Evolutionary conservation across 176 grass and related monocot species (phyloP), one percentile per base, ranked within the genome.

Genomic region (Aegilops speltoides): DNA sequence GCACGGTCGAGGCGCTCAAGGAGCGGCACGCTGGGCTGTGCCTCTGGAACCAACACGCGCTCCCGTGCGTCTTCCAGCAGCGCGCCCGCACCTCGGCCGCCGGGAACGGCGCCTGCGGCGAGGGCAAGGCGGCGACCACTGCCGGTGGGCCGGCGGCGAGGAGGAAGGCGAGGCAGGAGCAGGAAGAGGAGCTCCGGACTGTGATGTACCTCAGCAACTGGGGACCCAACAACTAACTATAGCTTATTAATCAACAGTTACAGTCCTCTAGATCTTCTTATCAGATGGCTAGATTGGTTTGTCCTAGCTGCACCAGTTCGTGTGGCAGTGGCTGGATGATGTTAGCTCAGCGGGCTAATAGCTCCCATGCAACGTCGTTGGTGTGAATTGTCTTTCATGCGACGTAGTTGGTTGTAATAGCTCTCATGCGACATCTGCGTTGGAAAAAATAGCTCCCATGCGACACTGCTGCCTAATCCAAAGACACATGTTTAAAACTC

Each of bases 201-300:
- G 84, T 91, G 14, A 91, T 93, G 88, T 89, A 91, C 89, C 67
- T 90, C 60, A 87, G 84, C 73, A 89, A 83, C 82, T 97, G 95
- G 92, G 90, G 92, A 10, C 92, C 92, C 46, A 97, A 94, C 72
- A 91, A 87, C 48, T 87, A 74, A 15, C 52, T 29, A n/a, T 70
- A 77, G 43, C 20, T 3, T 0, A 38, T 0, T 71, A 43, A 5
- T 52, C 48, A 52, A 2, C 16, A 52, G 1, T 52, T 52, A 52
- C 48, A 52, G 5, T 7, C 0, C 48, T 19, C 48, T 17, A 52
- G 48, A 52, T 52, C 16, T 19, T 52, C 48, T 7, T 57, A 29
- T 1, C 1, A 43, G 3, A 26, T 13, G 17, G 24, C 15, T 2
- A 11, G 15, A 59, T 6, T 29, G 16, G 68, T 13, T 45, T 10